Percentiles rank a stretch among this genome's conserved stretches.
Conservation (phyloP, 108 stramenopile species). For the Cylindrotheca closterium region DNA sequence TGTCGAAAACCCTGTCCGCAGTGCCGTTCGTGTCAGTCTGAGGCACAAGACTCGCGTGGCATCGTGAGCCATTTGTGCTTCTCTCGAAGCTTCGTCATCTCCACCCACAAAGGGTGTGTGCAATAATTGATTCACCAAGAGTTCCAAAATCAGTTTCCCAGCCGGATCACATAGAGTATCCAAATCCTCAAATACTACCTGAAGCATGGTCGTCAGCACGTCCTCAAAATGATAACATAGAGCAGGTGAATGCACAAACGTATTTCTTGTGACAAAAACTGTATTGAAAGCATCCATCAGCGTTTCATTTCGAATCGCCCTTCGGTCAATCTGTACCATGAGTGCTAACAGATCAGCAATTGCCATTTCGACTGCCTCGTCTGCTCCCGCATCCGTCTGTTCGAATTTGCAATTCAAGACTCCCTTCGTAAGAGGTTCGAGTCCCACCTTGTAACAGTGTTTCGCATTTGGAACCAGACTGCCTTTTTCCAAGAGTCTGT, state of each 20-base stretch:
- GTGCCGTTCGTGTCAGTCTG: constrained; percentile 59
- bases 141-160: constrained; percentile 57
- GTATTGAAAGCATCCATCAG: constrained; percentile 80
- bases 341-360: constrained; percentile 80
- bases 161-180: constrained; percentile 23
- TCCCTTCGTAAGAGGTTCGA: constrained; percentile 44
- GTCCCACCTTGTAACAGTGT: constrained; percentile 15
- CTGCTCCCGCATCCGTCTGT: constrained; percentile 87
- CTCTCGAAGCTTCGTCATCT: constrained; percentile 46
- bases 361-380: constrained; percentile 92
- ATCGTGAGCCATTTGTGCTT: constrained; percentile 58
- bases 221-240: constrained; percentile 83
- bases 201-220: constrained; percentile 62
- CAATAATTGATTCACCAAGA: constrained; percentile 71
- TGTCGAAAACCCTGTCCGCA: constrained; percentile 47
- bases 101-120: constrained; percentile 56
- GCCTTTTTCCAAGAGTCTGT: constrained; percentile 58
- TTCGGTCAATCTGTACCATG: constrained; percentile 40
- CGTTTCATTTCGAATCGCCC: constrained; percentile 42
- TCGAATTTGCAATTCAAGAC: constrained; percentile 83
- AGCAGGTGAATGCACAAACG: constrained; percentile 79
- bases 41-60: constrained; percentile 73
- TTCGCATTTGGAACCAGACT: constrained; percentile 29
- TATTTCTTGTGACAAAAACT: constrained; percentile 78
- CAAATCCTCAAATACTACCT: constrained; percentile 51